These are phyloP conservation scores for Chenopodium suecicum DNA, from an alignment of 148 eudicot species.

Conservation along the genomic window DNA sequence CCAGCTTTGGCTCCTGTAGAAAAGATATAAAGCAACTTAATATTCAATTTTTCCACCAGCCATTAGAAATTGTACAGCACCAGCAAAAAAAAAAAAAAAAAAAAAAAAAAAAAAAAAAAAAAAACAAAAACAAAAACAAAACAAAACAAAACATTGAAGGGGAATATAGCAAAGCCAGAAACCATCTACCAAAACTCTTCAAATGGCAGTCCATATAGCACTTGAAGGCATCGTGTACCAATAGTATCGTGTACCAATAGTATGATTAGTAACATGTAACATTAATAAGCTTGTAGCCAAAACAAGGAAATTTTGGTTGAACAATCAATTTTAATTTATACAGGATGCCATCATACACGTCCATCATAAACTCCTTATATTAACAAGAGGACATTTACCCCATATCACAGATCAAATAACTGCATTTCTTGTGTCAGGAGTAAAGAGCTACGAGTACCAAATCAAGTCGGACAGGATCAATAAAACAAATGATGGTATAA, in stretches of 20 bases:
- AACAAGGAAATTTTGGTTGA: not conserved
- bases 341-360: not conserved
- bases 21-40: not conserved
- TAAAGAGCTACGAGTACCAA: not conserved
- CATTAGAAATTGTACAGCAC: not conserved
- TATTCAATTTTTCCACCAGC: not conserved
- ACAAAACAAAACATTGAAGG: too few species aligned
- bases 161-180: not conserved
- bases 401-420: not conserved
- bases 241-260: not conserved
- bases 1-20: constrained; percentile 43
- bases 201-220: not conserved
- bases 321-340: not conserved
- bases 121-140: too few species aligned
- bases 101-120: too few species aligned
- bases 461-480: not conserved
- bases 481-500: not conserved
- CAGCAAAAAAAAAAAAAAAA: not conserved
- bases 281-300: not conserved
- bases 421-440: not conserved
- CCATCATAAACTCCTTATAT: not conserved
- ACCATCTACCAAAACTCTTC: not conserved
- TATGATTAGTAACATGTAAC: not conserved
- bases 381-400: not conserved
- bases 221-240: not conserved